Percentiles rank a stretch among this genome's conserved stretches.
Evolutionary conservation across 441 rosid species (phyloP).

Genomic region (Arabidopsis lyrata): DNA sequence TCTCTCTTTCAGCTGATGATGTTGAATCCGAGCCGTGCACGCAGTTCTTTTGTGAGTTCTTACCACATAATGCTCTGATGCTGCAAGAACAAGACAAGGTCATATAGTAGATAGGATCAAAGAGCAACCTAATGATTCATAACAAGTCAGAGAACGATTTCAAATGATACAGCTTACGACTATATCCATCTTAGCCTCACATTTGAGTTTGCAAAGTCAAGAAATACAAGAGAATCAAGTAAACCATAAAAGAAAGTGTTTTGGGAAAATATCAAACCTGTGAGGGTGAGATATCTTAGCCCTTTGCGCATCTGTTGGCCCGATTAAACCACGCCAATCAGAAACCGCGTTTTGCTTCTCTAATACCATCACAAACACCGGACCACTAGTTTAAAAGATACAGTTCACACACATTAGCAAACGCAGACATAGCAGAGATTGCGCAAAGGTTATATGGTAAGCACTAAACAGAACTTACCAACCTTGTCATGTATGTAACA

Average conservation of each 20-base stretch:
- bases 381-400: slow-evolving; percentile 60
- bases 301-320: slow-evolving; percentile 76
- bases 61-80: slow-evolving; percentile 82
- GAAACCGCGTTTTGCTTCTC: slow-evolving; percentile 80
- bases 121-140: not conserved
- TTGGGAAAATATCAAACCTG: slow-evolving; percentile 52
- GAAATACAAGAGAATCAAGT: not conserved
- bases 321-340: slow-evolving; percentile 82
- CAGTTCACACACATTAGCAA: slow-evolving; percentile 21
- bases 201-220: not conserved
- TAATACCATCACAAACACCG: slow-evolving; percentile 76
- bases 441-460: not conserved
- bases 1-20: slow-evolving; percentile 78
- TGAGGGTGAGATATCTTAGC: slow-evolving; percentile 79
- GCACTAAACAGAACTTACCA: not conserved
- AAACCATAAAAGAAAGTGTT: not conserved
- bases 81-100: slow-evolving; percentile 45
- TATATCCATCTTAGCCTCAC: not conserved
- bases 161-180: not conserved
- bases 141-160: slow-evolving; percentile 3
- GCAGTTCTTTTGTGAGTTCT: slow-evolving; percentile 70
- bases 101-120: not conserved
- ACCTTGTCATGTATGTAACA: slow-evolving; percentile 84
- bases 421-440: not conserved
- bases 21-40: slow-evolving; percentile 88